These are phyloP conservation scores for Quercus alba DNA, from an alignment of 306 rosid species.

Conservation along the genomic window DNA sequence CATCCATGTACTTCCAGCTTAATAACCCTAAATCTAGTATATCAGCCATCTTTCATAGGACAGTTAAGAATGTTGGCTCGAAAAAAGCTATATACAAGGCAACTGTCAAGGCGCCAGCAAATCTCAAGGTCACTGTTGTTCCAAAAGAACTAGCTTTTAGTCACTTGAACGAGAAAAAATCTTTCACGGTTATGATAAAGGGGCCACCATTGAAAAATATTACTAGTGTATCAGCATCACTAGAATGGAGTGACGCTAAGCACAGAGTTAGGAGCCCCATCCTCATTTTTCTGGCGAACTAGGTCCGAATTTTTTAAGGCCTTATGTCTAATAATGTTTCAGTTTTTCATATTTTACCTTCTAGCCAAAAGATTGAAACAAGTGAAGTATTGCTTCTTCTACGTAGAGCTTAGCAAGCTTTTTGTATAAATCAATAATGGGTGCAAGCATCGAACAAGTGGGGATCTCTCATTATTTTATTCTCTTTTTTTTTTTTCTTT, in stretches of 20 bases:
- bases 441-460: too few species aligned
- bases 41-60: slow-evolving; percentile 52
- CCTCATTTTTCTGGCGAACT: slow-evolving; percentile 14
- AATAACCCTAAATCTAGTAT: slow-evolving; percentile 2
- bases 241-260: slow-evolving; percentile 58
- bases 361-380: too few species aligned
- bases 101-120: background rate
- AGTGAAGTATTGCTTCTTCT: too few species aligned
- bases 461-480: too few species aligned
- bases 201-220: slow-evolving; percentile 32
- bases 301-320: too few species aligned
- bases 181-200: slow-evolving; percentile 52
- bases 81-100: slow-evolving; percentile 50
- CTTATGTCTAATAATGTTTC: too few species aligned
- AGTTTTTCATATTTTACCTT: too few species aligned
- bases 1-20: slow-evolving; percentile 51
- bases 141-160: slow-evolving; percentile 47
- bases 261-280: slow-evolving; percentile 63
- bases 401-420: too few species aligned
- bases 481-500: too few species aligned
- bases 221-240: slow-evolving; percentile 23
- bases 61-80: slow-evolving; percentile 56
- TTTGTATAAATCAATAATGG: too few species aligned
- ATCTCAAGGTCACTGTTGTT: slow-evolving; percentile 30
- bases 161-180: slow-evolving; percentile 26